These are phyloP conservation scores for Phytophthora pisi DNA, from an alignment of 352 stramenopile species.

Conservation along the genomic window DNA sequence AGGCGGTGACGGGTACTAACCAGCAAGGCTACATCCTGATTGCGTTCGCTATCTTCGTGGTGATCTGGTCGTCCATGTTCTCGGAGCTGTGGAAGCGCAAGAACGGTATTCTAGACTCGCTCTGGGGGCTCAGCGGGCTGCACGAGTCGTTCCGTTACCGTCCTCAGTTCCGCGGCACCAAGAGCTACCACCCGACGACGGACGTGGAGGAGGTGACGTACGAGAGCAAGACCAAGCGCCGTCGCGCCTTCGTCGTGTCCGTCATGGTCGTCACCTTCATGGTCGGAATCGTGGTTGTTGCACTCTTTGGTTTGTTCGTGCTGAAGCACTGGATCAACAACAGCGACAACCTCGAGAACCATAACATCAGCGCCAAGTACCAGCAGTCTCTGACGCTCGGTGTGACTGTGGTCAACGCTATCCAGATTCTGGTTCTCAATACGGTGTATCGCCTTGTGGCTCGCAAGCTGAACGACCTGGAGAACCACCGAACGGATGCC, in stretches of 20 bases:
- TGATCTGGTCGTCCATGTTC: conserved; percentile 90
- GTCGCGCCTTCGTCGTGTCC: conserved; percentile 61
- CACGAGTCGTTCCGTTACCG: conserved; percentile 77
- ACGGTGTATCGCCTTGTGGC: conserved; percentile 92
- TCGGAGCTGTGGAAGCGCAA: conserved; percentile 91
- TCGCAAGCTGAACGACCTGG: conserved; percentile 92
- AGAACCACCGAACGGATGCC: conserved; percentile 92
- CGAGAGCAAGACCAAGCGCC: conserved; percentile 63
- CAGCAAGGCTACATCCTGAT: conserved; percentile 76
- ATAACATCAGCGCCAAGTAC: conserved; percentile 48
- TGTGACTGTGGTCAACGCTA: conserved; percentile 69
- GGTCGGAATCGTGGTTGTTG: conserved; percentile 74
- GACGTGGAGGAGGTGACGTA: conserved; percentile 71
- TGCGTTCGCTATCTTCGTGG: conserved; percentile 82
- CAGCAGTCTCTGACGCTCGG: conserved; percentile 47
- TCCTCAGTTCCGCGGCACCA: conserved; percentile 85
- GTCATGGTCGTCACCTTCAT: conserved; percentile 74
- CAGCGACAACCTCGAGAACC: conserved; percentile 30
- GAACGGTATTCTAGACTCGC: conserved; percentile 79
- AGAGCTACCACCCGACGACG: conserved; percentile 71
- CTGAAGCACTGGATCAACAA: conserved; percentile 81
- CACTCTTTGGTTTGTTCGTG: conserved; percentile 71
- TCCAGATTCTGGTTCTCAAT: conserved; percentile 95
- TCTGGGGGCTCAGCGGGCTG: conserved; percentile 85
- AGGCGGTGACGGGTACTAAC: conserved; percentile 46